Conservation (phyloP, 1,139 yeast species). For the Zygotorulaspora mrakii region DNA sequence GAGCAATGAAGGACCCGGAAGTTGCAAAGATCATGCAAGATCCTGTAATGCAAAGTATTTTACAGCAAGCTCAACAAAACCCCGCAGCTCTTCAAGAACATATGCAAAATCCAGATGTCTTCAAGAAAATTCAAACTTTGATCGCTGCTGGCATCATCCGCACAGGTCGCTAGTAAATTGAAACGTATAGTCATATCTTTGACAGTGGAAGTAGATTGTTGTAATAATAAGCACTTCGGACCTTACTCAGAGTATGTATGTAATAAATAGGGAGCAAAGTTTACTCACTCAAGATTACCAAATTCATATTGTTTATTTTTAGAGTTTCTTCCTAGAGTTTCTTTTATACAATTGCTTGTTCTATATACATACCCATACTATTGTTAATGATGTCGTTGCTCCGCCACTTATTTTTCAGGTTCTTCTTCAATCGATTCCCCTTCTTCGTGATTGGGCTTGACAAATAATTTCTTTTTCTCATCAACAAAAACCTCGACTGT, state of each 20-base stretch:
- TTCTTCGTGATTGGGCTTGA: conserved; percentile 34
- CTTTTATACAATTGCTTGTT: too few relatives aligned
- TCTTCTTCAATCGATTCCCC: conserved; percentile 25
- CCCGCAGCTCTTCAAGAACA: conserved; percentile 98
- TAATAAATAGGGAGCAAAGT: too few relatives aligned
- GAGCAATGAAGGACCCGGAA: conserved; percentile 92
- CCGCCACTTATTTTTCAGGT: conserved; percentile 20
- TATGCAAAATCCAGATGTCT: conserved; percentile 93
- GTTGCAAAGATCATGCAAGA: conserved; percentile 86
- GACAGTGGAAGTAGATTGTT: too few relatives aligned
- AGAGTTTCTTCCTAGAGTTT: too few relatives aligned
- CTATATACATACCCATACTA: too few relatives aligned
- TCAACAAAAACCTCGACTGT: conserved; percentile 44
- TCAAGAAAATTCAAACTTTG: conserved; percentile 81
- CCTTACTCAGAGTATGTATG: too few relatives aligned
- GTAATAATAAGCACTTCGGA: too few relatives aligned
- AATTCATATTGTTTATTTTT: too few relatives aligned
- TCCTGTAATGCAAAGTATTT: conserved; percentile 94
- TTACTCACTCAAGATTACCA: too few relatives aligned
- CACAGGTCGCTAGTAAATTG: conserved; percentile 44
- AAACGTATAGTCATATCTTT: too few relatives aligned
- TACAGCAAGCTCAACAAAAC: conserved; percentile 89
- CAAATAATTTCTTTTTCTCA: conserved; percentile 27
- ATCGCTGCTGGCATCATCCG: conserved; percentile 97
- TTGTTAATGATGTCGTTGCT: too few relatives aligned